Evolutionary conservation across 2,329 filamentous ascomycete species (phyloP), one percentile per base, ranked within the genome.

Genomic region (Didymella glomerata): DNA sequence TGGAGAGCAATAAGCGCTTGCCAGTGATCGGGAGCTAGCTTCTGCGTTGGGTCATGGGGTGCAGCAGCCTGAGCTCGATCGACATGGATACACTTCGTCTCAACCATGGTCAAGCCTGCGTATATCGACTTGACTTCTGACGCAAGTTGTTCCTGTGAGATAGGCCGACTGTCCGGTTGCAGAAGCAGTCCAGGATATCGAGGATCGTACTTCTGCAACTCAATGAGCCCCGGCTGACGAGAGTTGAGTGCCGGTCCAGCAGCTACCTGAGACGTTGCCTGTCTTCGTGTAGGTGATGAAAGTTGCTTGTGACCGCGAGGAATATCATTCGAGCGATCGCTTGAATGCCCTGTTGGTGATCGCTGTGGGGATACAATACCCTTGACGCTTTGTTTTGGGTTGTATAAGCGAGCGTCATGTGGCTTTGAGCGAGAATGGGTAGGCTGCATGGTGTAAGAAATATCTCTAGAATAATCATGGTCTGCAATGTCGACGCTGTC

Each of bases 81-180:
- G 1, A 96, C 89, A 53, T 96, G 90, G 0, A 96, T 93, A 67
- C 92, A 94, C 67, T 95, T 92, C 24, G 86, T 87, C 72, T 98
- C 94, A 0, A 97, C 91, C 87, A 95, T 91, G 0, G 92, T 88
- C 0, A 97, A 78, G 0, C 91, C 92, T 0, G 89, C 88, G 68
- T 97, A 96, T 3, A 95, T 95, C 0, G 88, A 88, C 57, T 92
- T 92, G 0, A 96, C 90, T 68, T 97, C 92, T 0, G 88, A 87
- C 0, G 92, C 86, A 0, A 97, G 82, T 66, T 96, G 90, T 0
- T 93, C 89, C 61, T 92, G 88, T 0, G 88, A 89, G 8, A 95
- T 93, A 0, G 87, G 84, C 0, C 88, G 79, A 0, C 88, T 91
- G 49, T 88, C 84, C 0, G 85, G 87, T 65, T 92, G 85, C 11